Conservation (phyloP, 495 filamentous ascomycete genomes). For the Hypoxylon trugodes region DNA sequence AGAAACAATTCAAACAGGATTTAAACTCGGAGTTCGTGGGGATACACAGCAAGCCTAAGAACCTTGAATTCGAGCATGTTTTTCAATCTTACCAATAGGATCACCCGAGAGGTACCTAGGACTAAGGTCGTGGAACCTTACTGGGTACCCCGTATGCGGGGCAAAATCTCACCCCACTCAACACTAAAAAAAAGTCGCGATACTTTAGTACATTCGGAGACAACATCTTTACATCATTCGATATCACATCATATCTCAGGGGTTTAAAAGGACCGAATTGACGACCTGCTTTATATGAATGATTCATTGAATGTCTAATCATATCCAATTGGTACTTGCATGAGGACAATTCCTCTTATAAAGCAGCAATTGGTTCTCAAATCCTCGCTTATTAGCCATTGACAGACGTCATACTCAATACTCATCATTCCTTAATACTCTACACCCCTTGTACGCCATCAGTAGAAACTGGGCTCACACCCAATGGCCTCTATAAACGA, state of each 20-base stretch:
- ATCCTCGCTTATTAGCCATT: neutral
- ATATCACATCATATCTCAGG: conserved; percentile 32
- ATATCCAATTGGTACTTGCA: conserved; percentile 32
- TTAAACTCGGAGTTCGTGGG: too few species aligned
- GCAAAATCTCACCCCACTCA: too few species aligned
- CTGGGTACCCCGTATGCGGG: too few species aligned
- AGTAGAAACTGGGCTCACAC: neutral
- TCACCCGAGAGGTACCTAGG: too few species aligned
- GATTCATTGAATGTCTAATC: neutral
- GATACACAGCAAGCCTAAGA: too few species aligned
- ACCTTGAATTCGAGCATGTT: too few species aligned
- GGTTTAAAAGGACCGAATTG: neutral
- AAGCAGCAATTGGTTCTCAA: conserved; percentile 12
- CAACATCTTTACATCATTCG: conserved; percentile 30
- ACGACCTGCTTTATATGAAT: neutral
- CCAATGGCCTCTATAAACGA: conserved; percentile 56
- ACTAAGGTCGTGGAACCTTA: too few species aligned
- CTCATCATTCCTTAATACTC: neutral
- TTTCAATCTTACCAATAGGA: too few species aligned
- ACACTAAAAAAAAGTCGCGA: conserved; percentile 16
- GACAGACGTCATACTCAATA: neutral
- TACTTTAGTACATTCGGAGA: conserved; percentile 18
- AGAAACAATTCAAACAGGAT: too few species aligned
- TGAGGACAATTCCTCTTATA: conserved; percentile 6
- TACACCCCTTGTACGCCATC: neutral